Base-by-base conservation (phyloP, 2,329 filamentous ascomycete genomes). In the Aspergillus fructus region DNA sequence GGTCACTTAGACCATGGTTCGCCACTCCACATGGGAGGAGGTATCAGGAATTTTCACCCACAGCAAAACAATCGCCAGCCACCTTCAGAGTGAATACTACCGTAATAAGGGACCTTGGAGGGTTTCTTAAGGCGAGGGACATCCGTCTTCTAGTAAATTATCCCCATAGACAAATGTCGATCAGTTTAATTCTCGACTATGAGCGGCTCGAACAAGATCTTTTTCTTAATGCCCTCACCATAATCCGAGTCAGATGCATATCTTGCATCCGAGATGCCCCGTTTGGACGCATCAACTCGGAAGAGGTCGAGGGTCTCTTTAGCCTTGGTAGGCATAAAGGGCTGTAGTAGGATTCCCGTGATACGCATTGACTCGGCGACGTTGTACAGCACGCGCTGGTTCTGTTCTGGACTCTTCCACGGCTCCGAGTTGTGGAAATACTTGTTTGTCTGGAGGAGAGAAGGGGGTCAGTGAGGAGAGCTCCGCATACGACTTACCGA, bases 261-360 rank as follows among this genome's bases (percentile, higher is more conserved):
- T 24, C 64, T 70, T 5, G 91, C 88, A 69, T 85, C 83, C 17
- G 82, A 77, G 59, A 91, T 83, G 0, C 78, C 83, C 56, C 93
- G 82, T 52, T 83, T 83, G 9, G 83, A 79, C 27, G 66, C 71
- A 3, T 79, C 76, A 4, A 99, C 92, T 1, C 89, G 88, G 8
- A 99, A 78, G 67, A 88, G 83, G 70, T 96, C 89, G 0, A 99
- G 82, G 33, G 97, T 74, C 63, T 85, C 78, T 11, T 76, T 75
- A 47, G 91, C 84, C 73, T 96, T 96, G 41, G 78, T 80, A 0
- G 94, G 94, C 83, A 99, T 96, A 68, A 93, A 90, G 1, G 94
- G 92, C 73, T 96, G 93, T 45, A 99, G 78, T 47, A 97, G 79
- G 64, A 99, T 96, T 13, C 88, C 91, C 0, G 82, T 79, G 23